phyloP scores from a whole-genome alignment of 2,329 filamentous ascomycete genomes.

The Colletotrichum graminicola region DNA sequence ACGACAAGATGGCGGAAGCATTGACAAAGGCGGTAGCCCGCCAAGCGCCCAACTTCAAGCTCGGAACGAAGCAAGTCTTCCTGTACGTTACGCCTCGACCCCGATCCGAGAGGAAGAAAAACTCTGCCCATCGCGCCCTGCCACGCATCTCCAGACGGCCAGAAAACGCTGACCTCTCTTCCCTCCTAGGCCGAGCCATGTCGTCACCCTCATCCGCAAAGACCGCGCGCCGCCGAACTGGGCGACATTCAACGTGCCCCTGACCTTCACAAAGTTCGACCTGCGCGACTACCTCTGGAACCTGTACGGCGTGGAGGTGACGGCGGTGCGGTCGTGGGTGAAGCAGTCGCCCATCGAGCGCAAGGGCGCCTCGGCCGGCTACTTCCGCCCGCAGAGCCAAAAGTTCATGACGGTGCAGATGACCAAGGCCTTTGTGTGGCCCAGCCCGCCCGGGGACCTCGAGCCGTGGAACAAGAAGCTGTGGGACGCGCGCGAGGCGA shows the following conservation, averaged over 20 bases:
- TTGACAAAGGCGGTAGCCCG: constrained; percentile 53
- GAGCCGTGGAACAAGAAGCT: constrained; percentile 74
- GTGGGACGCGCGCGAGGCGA: constrained; percentile 64
- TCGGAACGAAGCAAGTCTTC: constrained; percentile 68
- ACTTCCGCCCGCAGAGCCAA: constrained; percentile 77
- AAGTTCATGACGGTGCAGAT: constrained; percentile 98
- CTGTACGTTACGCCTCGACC: constrained; percentile 57
- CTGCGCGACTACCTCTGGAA: constrained; percentile 94
- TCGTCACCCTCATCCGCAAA: constrained; percentile 81
- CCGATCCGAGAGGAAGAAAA: not conserved
- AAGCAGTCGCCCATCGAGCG: constrained; percentile 72
- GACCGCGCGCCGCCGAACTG: constrained; percentile 80
- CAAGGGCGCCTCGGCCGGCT: constrained; percentile 63
- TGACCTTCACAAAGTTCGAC: constrained; percentile 96
- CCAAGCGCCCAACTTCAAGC: constrained; percentile 58
- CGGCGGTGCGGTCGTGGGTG: constrained; percentile 83
- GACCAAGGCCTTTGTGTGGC: constrained; percentile 89
- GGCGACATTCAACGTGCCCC: constrained; percentile 90
- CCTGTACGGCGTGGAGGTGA: constrained; percentile 81
- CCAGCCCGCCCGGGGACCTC: constrained; percentile 73
- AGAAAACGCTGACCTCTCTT: constrained; percentile 6
- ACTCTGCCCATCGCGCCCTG: not conserved
- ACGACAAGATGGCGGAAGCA: constrained; percentile 55
- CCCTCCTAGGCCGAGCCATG: constrained; percentile 78
- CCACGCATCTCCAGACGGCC: not conserved